A percentile compares a stretch with the other conserved stretches of the same genome.
Conservation (phyloP, 2,329 filamentous ascomycete genomes). For the Emmonsiellopsis sp. region DNA sequence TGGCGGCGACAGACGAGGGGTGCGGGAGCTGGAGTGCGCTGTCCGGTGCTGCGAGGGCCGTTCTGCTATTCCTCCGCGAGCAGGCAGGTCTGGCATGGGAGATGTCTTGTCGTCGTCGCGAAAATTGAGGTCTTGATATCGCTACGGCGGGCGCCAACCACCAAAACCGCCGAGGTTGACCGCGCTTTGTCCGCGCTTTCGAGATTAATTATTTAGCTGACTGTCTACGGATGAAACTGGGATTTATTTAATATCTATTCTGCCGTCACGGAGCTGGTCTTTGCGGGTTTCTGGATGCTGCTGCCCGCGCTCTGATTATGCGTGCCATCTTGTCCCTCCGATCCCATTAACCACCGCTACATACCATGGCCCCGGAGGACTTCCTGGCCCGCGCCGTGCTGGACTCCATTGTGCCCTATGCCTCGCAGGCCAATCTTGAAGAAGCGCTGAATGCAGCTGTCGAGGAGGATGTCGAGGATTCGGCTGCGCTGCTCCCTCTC, state of each 20-base stretch:
- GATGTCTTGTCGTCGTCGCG: too few relatives aligned
- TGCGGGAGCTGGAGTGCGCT: too few relatives aligned
- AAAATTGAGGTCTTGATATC: too few relatives aligned
- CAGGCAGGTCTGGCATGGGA: too few relatives aligned
- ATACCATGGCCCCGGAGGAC: slow-evolving; percentile 9
- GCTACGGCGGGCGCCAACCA: too few relatives aligned
- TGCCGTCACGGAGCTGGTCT: neutral
- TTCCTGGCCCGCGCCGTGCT: slow-evolving; percentile 34
- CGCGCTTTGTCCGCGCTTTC: too few relatives aligned
- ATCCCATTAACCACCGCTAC: neutral
- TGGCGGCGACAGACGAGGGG: slow-evolving; percentile 8
- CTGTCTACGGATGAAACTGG: neutral
- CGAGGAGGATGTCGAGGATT: slow-evolving; percentile 34
- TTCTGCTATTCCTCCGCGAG: too few relatives aligned
- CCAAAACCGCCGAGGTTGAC: too few relatives aligned
- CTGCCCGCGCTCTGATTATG: neutral
- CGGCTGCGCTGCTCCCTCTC: slow-evolving; percentile 36
- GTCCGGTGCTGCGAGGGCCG: too few relatives aligned
- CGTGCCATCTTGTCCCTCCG: neutral
- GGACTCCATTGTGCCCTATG: slow-evolving; percentile 35
- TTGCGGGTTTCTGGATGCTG: neutral
- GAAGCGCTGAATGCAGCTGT: slow-evolving; percentile 35
- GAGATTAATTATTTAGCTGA: too few relatives aligned
- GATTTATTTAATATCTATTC: neutral
- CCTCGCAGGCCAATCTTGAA: slow-evolving; percentile 29